Evolutionary conservation across 345 rosid genomes (phyloP), one percentile per base, ranked within the genome.

Genomic region (Rubroshorea leprosula): DNA sequence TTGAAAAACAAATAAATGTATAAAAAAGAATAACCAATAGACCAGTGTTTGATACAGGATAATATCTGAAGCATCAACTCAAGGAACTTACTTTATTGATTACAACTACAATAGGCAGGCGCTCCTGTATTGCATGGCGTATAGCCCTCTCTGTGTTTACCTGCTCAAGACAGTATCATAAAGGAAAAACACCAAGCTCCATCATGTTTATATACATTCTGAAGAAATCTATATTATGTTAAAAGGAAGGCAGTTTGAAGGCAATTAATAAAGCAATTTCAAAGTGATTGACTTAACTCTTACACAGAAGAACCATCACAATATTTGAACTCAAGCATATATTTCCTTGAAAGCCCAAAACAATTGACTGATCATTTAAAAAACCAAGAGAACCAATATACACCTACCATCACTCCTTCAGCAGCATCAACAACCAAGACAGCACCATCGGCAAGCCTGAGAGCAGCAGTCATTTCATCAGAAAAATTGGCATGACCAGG

Each of bases 111-210:
- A 89, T 82, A 50, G 99, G 99, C 57, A 89, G 77, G 50, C 76
- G 88, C 25, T 93, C 99, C 64, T 87, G 99, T 79, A 85, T 87
- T 35, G 99, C 96, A 71, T 89, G 97, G 61, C 96, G 91, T 55
- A 93, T 93, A 66, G 97, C 96, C 74, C 99, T 82, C 82, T 93
- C 99, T 1, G 99, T 89, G 71, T 93, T 93, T 14, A 80, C 99
- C 99, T 89, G 70, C 61, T 55, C 49, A 68, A 8, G 25, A 46
- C 49, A 58, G 19, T 49, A 63, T 25, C 25, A 19, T 24, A 58
- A 21, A 55, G 21, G 39, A 18, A 49, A 26, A 24, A 39, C 20
- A 60, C 61, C 62, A 56, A 58, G 23, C 38, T 23, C 44, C 7
- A 39, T 1, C 57, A 66, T n/a, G n/a, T n/a, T n/a, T n/a, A n/a